Conservation (phyloP, 768 basidiomycete genomes). For the Auricularia heimuer region DNA sequence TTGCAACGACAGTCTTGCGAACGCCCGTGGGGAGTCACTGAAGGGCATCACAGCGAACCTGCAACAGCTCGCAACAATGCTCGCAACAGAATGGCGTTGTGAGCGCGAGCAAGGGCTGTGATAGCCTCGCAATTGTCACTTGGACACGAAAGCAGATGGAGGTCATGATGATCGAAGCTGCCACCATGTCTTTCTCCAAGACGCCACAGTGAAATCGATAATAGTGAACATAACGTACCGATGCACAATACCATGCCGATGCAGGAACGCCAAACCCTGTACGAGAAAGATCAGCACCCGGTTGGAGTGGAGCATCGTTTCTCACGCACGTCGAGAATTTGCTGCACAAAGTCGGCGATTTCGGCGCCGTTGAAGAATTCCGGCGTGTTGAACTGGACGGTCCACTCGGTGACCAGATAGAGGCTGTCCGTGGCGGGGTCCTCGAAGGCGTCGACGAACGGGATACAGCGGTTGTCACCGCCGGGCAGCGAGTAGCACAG, state of each 20-base stretch:
- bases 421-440: not conserved
- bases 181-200: too few relatives aligned
- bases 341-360: not conserved
- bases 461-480: not conserved
- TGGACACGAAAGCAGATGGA: too few relatives aligned
- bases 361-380: conserved; percentile 1
- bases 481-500: not conserved
- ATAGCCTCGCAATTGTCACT: too few relatives aligned
- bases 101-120: too few relatives aligned
- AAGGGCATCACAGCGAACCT: too few relatives aligned
- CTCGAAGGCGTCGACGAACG: not conserved
- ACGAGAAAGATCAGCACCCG: not conserved
- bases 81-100: too few relatives aligned
- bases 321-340: not conserved
- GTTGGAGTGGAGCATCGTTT: not conserved
- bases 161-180: too few relatives aligned
- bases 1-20: too few relatives aligned
- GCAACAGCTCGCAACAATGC: too few relatives aligned
- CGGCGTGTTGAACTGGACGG: not conserved
- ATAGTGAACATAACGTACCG: not conserved
- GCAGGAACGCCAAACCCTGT: not conserved
- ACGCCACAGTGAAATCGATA: not conserved
- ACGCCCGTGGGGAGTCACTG: too few relatives aligned
- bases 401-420: not conserved
- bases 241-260: not conserved